phyloP scores from a whole-genome alignment of 1,284 basidiomycete genomes.

The Sporisorium reilianum region DNA sequence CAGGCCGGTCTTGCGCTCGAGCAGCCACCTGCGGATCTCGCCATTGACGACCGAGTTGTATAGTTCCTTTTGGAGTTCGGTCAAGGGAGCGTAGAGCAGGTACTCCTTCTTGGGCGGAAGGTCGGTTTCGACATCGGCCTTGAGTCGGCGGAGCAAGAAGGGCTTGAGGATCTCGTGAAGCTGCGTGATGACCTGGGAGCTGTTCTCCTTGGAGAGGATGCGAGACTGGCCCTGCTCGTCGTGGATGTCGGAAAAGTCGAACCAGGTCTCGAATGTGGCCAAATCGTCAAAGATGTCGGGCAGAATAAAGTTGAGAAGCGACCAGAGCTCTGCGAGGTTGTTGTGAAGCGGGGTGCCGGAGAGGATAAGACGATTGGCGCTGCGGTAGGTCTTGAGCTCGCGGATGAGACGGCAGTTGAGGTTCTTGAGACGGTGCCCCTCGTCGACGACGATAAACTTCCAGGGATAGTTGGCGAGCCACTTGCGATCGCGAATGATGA shows the following conservation, averaged over 20 bases:
- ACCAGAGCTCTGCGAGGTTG: conserved; percentile 93
- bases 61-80: conserved; percentile 81
- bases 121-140: conserved; percentile 62
- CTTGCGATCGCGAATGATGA: conserved; percentile 76
- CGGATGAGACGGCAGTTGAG: conserved; percentile 87
- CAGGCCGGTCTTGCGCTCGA: conserved; percentile 61
- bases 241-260: conserved; percentile 51
- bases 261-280: conserved; percentile 89
- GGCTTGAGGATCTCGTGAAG: conserved; percentile 67
- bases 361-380: conserved; percentile 88
- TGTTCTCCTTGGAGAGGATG: conserved; percentile 74
- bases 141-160: conserved; percentile 64
- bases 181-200: conserved; percentile 71
- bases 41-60: conserved; percentile 76
- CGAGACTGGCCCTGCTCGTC: conserved; percentile 39
- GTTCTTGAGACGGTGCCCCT: conserved; percentile 94
- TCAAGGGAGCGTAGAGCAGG: conserved; percentile 89
- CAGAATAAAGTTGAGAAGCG: conserved; percentile 83
- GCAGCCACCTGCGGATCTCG: conserved; percentile 58
- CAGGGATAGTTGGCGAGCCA: conserved; percentile 56
- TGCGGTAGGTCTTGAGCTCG: conserved; percentile 88
- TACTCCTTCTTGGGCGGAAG: conserved; percentile 71
- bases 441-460: conserved; percentile 94
- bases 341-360: conserved; percentile 97
- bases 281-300: conserved; percentile 84